A percentile compares a stretch with the other conserved stretches of the same genome.
These are phyloP conservation scores for Pythium plurisporium DNA, from an alignment of 352 stramenopile species.

Conservation along the genomic window DNA sequence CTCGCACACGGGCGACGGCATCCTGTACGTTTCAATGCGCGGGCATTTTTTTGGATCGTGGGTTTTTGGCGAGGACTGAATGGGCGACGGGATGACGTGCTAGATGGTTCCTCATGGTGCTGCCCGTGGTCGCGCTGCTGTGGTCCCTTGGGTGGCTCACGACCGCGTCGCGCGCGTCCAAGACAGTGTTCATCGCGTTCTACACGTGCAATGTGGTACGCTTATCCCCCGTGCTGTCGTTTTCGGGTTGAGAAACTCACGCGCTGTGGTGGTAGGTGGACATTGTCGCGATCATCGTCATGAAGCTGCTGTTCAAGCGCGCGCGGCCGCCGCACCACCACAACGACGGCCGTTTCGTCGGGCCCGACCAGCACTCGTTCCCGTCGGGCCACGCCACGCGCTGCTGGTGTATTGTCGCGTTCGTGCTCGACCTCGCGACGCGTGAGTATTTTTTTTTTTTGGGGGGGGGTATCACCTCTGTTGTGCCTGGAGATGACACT, in stretches of 20 bases:
- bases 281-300: slow-evolving; percentile 71
- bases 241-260: no score
- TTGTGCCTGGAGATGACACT: not conserved
- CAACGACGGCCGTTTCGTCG: slow-evolving; percentile 68
- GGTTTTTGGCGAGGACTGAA: not conserved
- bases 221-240: no score
- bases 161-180: slow-evolving; percentile 23
- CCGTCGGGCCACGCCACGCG: slow-evolving; percentile 79
- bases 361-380: slow-evolving; percentile 83
- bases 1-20: slow-evolving; percentile 77
- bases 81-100: no score
- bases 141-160: slow-evolving; percentile 33
- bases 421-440: slow-evolving; percentile 51
- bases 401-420: slow-evolving; percentile 61
- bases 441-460: slow-evolving; percentile 24
- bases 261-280: slow-evolving; percentile 37
- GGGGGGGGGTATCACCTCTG: no score
- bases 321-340: slow-evolving; percentile 69
- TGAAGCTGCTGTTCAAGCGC: slow-evolving; percentile 74
- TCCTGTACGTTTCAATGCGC: slow-evolving; percentile 73
- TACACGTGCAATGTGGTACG: slow-evolving; percentile 47
- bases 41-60: no score
- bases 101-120: slow-evolving; percentile 58
- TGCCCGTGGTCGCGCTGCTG: slow-evolving; percentile 33
- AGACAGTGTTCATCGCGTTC: slow-evolving; percentile 32